These are phyloP conservation scores for Artemisia argyi DNA, from an alignment of 129 eudicot genomes.

Conservation along the genomic window DNA sequence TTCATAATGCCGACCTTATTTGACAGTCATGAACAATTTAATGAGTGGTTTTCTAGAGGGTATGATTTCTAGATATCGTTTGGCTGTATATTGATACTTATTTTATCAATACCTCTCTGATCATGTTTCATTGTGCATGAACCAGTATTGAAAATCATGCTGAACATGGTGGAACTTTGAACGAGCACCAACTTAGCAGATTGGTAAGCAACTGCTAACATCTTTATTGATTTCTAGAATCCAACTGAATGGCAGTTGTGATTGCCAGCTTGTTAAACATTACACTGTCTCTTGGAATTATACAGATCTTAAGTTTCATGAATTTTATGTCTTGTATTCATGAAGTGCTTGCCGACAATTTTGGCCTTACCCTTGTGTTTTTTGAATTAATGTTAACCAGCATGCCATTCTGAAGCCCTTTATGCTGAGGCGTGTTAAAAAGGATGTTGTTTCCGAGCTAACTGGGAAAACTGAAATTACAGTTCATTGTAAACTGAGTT, in stretches of 20 bases:
- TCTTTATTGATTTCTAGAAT: too few species aligned
- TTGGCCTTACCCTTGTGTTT: background rate
- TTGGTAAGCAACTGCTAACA: slow-evolving; percentile 53
- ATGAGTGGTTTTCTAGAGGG: slow-evolving; percentile 99
- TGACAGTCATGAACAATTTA: slow-evolving; percentile 97
- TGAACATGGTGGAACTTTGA: slow-evolving; percentile 97
- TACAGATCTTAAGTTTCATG: background rate
- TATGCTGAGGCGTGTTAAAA: slow-evolving; percentile 86
- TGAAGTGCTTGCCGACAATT: background rate
- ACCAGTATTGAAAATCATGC: slow-evolving; percentile 97
- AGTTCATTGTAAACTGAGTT: slow-evolving; percentile 85
- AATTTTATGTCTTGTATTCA: slow-evolving; percentile 17
- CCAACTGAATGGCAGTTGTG: too few species aligned
- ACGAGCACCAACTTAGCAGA: slow-evolving; percentile 97
- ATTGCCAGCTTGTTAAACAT: too few species aligned
- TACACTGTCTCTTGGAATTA: background rate
- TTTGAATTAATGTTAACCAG: slow-evolving; percentile 42
- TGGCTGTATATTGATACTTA: background rate
- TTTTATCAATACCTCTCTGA: slow-evolving; percentile 7
- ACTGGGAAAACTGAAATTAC: slow-evolving; percentile 67
- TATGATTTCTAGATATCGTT: slow-evolving; percentile 31
- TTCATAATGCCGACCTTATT: slow-evolving; percentile 97
- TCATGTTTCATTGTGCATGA: slow-evolving; percentile 21
- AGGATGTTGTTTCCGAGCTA: slow-evolving; percentile 77
- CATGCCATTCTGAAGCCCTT: slow-evolving; percentile 90